Evolutionary conservation across 192 early-diverging fungal species (phyloP).

Genomic region (Fimicolochytrium jonesii): DNA sequence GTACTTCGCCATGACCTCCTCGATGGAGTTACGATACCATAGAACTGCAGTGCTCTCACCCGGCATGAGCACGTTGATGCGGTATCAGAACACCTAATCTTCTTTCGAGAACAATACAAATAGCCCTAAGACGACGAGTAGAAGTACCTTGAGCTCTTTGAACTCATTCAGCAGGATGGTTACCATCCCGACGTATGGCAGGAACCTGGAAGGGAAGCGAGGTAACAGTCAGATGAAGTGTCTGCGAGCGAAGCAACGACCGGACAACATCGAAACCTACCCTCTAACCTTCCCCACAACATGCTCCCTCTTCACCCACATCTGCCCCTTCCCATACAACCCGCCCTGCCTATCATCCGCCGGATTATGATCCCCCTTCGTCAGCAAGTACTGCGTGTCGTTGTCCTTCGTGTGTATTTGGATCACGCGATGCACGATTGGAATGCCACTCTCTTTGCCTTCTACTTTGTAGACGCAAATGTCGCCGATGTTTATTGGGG

Average conservation of each 20-base stretch:
- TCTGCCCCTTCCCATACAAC: slow-evolving; percentile 72
- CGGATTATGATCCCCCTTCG: slow-evolving; percentile 96
- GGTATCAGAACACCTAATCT: slow-evolving; percentile 18
- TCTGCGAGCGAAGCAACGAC: not conserved
- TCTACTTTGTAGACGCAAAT: slow-evolving; percentile 92
- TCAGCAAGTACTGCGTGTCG: slow-evolving; percentile 82
- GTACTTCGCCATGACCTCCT: no score
- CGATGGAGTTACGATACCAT: no score
- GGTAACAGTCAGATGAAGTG: not conserved
- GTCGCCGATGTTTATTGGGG: slow-evolving; percentile 81
- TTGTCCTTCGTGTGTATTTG: slow-evolving; percentile 71
- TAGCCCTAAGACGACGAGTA: slow-evolving; percentile 65
- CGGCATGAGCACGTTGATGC: no score
- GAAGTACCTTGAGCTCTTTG: slow-evolving; percentile 81
- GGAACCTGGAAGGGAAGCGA: slow-evolving; percentile 64
- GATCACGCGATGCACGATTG: slow-evolving; percentile 95
- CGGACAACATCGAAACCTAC: not conserved
- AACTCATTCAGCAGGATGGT: slow-evolving; percentile 97
- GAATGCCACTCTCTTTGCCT: slow-evolving; percentile 58
- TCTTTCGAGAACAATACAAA: slow-evolving; percentile 41
- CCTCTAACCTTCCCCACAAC: slow-evolving; percentile 87
- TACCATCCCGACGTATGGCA: slow-evolving; percentile 93
- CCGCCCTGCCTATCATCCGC: slow-evolving; percentile 75
- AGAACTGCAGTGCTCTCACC: no score
- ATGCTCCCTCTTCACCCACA: slow-evolving; percentile 89